Evolutionary conservation across 208 protist genomes (phyloP), one percentile per base, ranked within the genome.

Genomic region (Crithidia thermophila): DNA sequence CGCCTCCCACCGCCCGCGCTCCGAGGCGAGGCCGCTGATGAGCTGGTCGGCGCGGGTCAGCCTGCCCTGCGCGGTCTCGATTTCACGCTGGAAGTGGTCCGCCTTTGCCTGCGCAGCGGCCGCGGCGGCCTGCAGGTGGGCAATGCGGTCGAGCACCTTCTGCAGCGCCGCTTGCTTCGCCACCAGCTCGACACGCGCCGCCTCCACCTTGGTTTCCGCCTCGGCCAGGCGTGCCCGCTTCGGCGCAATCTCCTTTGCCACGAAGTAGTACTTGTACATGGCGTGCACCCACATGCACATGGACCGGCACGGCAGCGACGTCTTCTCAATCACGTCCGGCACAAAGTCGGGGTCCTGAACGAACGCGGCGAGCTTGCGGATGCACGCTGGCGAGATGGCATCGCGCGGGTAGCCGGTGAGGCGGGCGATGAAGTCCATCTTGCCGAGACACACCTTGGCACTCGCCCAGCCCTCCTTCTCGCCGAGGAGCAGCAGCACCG

Each of bases 231-330:
- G 79, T 56, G 82, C 83, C 36, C 90, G 85, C 79, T 96, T 95
- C 31, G 94, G 92, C n/a, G 87, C 87, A 43, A 97, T 81, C 36
- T 91, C 88, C 75, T 94, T 95, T 16, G 88, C 84, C 16, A 98
- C 93, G 21, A 91, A 82, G 67, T 94, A 88, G 79, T 98, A 99
- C 61, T 85, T 90, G 76, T 98, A 82, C 75, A 98, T 97, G 33
- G 97, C 97, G 33, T 86, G 80, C 20, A 91, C 91, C 98, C 98
- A 99, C 91, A 96, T 94, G 76, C 94, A 98, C 62, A 99, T 90
- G 39, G 93, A 97, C 30, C 87, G 90, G 57, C 94, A 96, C 23
- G 98, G 95, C 71, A 87, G 72, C 20, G 96, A 98, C 34, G 88
- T 94, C 71, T 97, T 97, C 51, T 87, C 86, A 28, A 99, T 93